phyloP scores from a whole-genome alignment of 495 filamentous ascomycete genomes.

The Entonaema liquescens region DNA sequence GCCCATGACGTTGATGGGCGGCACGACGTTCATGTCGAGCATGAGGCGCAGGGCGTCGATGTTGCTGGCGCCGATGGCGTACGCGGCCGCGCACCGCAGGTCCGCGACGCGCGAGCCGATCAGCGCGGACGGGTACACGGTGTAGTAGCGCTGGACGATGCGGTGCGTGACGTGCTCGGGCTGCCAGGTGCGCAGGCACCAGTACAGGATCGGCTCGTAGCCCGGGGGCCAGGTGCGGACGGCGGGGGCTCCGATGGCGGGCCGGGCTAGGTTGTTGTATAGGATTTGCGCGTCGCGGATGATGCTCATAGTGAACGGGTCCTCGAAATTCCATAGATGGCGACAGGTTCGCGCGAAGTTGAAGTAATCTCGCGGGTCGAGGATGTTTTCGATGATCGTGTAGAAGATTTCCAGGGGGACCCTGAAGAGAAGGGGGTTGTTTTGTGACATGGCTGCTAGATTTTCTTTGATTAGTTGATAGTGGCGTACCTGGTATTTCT shows the following conservation, averaged over 20 bases:
- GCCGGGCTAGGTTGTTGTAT: neutral
- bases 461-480: neutral
- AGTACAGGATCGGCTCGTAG: neutral
- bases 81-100: neutral
- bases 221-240: neutral
- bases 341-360: neutral
- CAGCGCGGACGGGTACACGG: neutral
- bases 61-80: neutral
- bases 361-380: neutral
- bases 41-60: neutral
- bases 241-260: neutral
- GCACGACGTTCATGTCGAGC: neutral
- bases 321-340: neutral
- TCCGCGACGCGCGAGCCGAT: neutral
- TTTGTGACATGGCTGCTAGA: neutral
- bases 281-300: neutral
- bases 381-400: neutral
- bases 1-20: neutral
- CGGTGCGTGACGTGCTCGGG: neutral
- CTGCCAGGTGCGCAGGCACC: neutral
- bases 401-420: neutral
- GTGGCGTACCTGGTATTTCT: neutral
- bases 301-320: neutral
- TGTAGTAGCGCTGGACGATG: neutral
- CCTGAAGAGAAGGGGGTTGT: neutral